Evolutionary conservation across 192 early-diverging fungal species (phyloP).

Genomic region (Backusella psychrophila): DNA sequence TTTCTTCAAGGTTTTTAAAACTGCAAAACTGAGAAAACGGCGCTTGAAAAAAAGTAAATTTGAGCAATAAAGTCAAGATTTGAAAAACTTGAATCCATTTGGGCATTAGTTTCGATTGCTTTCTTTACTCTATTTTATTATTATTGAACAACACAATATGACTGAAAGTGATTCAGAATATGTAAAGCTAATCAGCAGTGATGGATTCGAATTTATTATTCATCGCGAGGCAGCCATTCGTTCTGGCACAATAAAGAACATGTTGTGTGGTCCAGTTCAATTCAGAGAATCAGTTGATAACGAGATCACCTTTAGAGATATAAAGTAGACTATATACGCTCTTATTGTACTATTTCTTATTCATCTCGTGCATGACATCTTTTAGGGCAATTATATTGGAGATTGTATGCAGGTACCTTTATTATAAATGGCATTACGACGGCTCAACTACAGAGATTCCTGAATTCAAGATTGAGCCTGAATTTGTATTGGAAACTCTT

Average conservation of each 20-base stretch:
- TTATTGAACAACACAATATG: not conserved
- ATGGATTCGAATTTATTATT: conserved; percentile 89
- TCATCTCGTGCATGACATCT: not conserved
- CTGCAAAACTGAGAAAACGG: no score
- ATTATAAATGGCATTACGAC: conserved; percentile 75
- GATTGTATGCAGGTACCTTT: conserved; percentile 91
- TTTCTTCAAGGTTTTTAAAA: no score
- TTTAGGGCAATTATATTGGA: conserved; percentile 85
- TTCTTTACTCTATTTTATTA: not conserved
- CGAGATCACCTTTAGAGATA: conserved; percentile 85
- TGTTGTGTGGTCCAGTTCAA: conserved; percentile 87
- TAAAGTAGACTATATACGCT: conserved; percentile 60
- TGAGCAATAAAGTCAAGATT: no score
- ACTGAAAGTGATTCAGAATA: conserved; percentile 33
- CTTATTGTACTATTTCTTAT: not conserved
- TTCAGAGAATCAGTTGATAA: conserved; percentile 91
- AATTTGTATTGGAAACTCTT: conserved; percentile 86
- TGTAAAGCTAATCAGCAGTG: conserved; percentile 85
- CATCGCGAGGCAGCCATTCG: conserved; percentile 85
- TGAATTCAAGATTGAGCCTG: conserved; percentile 88
- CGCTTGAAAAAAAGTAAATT: no score
- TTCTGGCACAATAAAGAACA: conserved; percentile 92
- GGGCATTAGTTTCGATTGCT: no score
- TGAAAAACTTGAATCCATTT: no score
- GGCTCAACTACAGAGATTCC: conserved; percentile 75